phyloP scores from a whole-genome alignment of 345 rosid species.

The Rhodamnia argentea region DNA sequence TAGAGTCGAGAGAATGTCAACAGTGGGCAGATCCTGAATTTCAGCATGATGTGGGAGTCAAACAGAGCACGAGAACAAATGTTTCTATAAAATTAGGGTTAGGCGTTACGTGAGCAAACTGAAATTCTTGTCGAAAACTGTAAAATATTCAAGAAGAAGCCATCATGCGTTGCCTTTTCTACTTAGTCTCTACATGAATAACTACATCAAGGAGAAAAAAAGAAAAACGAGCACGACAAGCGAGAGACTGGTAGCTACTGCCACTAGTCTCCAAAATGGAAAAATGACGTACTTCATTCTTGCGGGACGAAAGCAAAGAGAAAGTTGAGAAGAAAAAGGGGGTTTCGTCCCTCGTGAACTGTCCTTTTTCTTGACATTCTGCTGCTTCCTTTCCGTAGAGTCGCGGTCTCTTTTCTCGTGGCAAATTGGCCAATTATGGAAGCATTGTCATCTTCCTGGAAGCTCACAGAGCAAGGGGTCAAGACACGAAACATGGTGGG shows the following conservation, averaged over 20 bases:
- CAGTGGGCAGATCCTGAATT: neutral
- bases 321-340: neutral
- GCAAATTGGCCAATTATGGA: neutral
- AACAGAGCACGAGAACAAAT: neutral
- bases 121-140: conserved; percentile 10
- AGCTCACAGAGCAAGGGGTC: neutral
- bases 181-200: neutral
- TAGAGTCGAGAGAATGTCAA: neutral
- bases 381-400: neutral
- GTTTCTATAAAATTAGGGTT: conserved; percentile 9
- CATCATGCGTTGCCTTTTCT: neutral
- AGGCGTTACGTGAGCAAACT: conserved; percentile 33
- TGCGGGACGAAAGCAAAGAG: neutral
- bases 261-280: neutral
- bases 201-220: neutral
- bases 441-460: neutral
- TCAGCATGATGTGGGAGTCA: neutral
- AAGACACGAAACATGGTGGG: neutral
- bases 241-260: neutral
- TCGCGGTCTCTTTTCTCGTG: neutral
- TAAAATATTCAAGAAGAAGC: neutral
- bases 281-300: neutral
- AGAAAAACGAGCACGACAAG: neutral
- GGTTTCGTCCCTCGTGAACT: neutral
- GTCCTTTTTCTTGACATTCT: neutral